phyloP scores from a whole-genome alignment of 139 green algal genomes.

The Pseudopediastrum boryanum region DNA sequence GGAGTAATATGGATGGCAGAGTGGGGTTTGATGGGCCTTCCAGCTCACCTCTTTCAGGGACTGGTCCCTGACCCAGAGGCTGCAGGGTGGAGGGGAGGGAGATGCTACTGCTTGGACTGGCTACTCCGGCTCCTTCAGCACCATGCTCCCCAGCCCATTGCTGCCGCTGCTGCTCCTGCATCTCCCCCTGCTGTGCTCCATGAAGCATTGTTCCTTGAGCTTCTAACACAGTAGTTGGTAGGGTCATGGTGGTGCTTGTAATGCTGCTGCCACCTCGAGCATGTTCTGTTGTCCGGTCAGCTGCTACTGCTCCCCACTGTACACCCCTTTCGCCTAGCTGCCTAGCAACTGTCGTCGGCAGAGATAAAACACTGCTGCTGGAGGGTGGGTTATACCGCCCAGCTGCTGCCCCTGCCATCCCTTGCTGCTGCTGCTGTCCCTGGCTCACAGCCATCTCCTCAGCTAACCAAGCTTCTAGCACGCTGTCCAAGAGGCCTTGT shows the following conservation, averaged over 20 bases:
- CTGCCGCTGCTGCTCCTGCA: background rate
- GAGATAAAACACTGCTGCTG: too few species aligned
- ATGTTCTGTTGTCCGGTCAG: background rate
- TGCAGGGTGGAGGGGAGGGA: conserved; percentile 8
- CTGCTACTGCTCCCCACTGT: background rate
- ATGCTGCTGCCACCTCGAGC: background rate
- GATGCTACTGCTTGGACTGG: background rate
- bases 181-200: background rate
- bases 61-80: background rate
- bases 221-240: background rate
- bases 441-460: conserved; percentile 12
- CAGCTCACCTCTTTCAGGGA: background rate
- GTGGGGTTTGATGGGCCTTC: background rate
- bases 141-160: background rate
- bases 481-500: conserved; percentile 28
- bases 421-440: conserved; percentile 1
- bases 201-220: background rate
- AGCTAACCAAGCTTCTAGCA: conserved; percentile 33
- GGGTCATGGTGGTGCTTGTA: background rate
- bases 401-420: too few species aligned
- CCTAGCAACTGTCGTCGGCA: too few species aligned
- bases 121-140: conserved; percentile 7
- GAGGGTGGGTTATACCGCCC: too few species aligned
- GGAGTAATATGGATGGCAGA: background rate
- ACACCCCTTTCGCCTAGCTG: too few species aligned